Base-by-base conservation (phyloP, 2,329 filamentous ascomycete genomes). In the Fusarium temperatum region DNA sequence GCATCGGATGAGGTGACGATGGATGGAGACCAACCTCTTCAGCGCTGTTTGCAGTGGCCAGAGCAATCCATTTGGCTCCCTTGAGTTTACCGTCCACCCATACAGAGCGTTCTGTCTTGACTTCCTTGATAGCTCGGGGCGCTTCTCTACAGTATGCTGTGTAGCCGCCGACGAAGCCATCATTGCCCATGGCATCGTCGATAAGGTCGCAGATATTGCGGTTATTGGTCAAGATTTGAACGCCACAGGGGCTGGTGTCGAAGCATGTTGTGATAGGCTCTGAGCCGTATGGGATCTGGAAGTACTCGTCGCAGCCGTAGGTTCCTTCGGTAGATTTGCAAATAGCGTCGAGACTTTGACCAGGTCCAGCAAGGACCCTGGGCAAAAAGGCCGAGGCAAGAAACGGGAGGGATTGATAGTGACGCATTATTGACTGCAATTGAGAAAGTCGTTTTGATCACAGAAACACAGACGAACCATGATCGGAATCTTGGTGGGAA, bases 281-380 rank as follows among this genome's bases (percentile, higher is more conserved):
- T 36, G 70, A 73, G 26, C 59, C 70, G 6, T 59, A 70, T 4
- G 70, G 70, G 22, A 73, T 69, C 9, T 66, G 10, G 18, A 61
- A 73, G 35, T 38, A 44, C 4, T 28, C 53, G 6, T 59, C 63
- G 30, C 70, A 73, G 15, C 70, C 70, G 17, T 73, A 64, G n/a
- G 66, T 72, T 7, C 70, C 70, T 22, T 73, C 65, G 4, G 56
- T 64, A 8, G 70, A 63, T 32, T 73, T 70, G 18, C 69, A 73
- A 18, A 73, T 70, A 17, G 26, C 26, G 22, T 53, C 53, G n/a
- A 73, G 65, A 15, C 26, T 62, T n/a, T 73, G 70, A 10, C 61
- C 61, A 5, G 70, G 66, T 24, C 65, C 70, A 22, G 70, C 70
- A 4, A 62, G 13, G 4, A 38, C 61, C 11, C 35, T 45, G n/a